phyloP scores from a whole-genome alignment of 192 early-diverging fungal species.

The Irineochytrium annulatum region DNA sequence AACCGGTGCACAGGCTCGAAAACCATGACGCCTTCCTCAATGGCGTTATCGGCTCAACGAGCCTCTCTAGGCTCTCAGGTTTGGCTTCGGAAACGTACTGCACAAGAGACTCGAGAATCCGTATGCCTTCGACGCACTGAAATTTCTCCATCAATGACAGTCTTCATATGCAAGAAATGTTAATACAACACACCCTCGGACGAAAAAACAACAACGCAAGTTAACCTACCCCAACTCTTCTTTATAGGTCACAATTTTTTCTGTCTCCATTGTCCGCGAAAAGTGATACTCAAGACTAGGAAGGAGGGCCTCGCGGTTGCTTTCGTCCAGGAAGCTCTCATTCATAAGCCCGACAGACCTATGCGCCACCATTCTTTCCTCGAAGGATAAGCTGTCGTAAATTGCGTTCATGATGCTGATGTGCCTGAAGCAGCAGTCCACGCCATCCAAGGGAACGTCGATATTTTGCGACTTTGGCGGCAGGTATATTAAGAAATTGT shows the following conservation, averaged over 20 bases:
- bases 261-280: not conserved
- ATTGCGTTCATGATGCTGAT: not conserved
- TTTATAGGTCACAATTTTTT: not conserved
- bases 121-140: too few species aligned
- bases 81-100: too few species aligned
- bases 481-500: too few species aligned
- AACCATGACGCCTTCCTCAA: too few species aligned
- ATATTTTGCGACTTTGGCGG: too few species aligned
- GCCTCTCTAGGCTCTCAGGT: too few species aligned
- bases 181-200: too few species aligned
- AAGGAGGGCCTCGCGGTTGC: not conserved
- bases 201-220: not conserved
- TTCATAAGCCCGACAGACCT: not conserved
- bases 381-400: not conserved
- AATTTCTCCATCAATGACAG: too few species aligned
- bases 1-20: too few species aligned
- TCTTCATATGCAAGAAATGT: too few species aligned
- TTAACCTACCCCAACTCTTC: not conserved
- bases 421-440: not conserved
- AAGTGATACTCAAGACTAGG: not conserved
- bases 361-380: not conserved
- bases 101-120: too few species aligned
- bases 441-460: slow-evolving; percentile 1
- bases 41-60: too few species aligned
- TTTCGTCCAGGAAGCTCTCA: not conserved